Evolutionary conservation across 1,139 yeast species (phyloP), one percentile per base, ranked within the genome.

Genomic region (Geotrichum klebahnii): DNA sequence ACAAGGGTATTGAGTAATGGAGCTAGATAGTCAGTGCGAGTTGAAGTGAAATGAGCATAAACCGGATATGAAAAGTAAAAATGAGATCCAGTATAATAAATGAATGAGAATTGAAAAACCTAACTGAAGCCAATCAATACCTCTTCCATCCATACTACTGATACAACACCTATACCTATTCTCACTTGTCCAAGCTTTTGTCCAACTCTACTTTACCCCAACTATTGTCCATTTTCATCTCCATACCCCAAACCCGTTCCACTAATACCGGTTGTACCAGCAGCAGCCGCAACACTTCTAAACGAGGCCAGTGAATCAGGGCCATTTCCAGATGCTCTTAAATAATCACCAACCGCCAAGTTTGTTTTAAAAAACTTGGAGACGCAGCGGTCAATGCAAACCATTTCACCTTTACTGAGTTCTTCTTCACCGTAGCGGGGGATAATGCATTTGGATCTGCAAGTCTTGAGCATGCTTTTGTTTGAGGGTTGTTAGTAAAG

Each of bases 401-500:
- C 74, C 57, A 72, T 68, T 63, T 87, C 96, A 24, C 95, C 96
- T 58, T 86, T 85, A 53, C 79, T 78, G 50, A 87, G 70, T 32
- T 89, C 96, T 14, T 79, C 76, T 62, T 89, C 97, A 17, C 88
- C 90, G 67, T 84, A 89, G 50, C 74, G 76, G 20, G 79, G 81
- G 6, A 82, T 82, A 41, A 89, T 75, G 67, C 97, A 89, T 66
- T 89, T 89, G 51, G 67, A 61, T 47, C 76, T 73, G 66, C 95
- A 86, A 17, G 75, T 74, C 23, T 68, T 62, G 40, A 84, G 69
- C 59, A 85, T 72, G 53, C 74, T n/a, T n/a, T n/a, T 72, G 38
- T 48, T 41, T 24, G 29, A 36, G 43, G 16, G 20, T 12, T 3
- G 24, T 35, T 33, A 20, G 40, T 12, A 23, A 40, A 46, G 10